Evolutionary conservation across 192 early-diverging fungal genomes (phyloP), one percentile per base, ranked within the genome.

Genomic region (Rhizoclosmatium sp.): DNA sequence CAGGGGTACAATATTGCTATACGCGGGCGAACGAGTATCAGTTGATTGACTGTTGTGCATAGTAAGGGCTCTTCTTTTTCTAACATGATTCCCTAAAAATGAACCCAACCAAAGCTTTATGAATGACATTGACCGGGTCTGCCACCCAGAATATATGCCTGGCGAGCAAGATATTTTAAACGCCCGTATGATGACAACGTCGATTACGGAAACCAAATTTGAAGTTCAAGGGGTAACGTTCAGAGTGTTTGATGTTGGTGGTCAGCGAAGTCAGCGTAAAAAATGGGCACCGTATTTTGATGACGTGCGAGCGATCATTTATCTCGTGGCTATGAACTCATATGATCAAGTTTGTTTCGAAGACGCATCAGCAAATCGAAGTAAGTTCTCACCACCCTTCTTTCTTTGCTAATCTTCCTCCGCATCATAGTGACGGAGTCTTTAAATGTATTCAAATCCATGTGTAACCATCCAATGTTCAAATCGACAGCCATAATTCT

Each of bases 221-320:
- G 80, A 90, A 23, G 89, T 92, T 45, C 84, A 90, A 41, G 74
- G 74, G 14, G 79, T 83, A 9, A 82, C 78, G 47, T 81, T 80
- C 76, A 84, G 87, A 65, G 87, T 92, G 71, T 92, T 82, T 76
- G 91, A 92, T 86, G 91, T 92, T 2, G 91, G 91, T n/a, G 91
- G 91, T 10, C 91, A 92, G 73, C 85, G 89, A 69, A 87, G 86
- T 40, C 71, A 91, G 58, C 47, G 90, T 19, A 88, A 88, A 71
- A 85, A 92, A 74, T 92, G 90, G 90, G 90, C 87, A 23, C 88
- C 90, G 7, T 91, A 91, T 71, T 91, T 91, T 81, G 90, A 91
- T 69, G 88, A 91, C 64, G 85, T 87, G 23, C 80, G 84, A 59
- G 90, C 90, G 9, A 90, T 91, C 56, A 92, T 92, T 41, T 92